Base-by-base conservation (phyloP, 75 land plant genomes). In the Ceratopteris richardii region DNA sequence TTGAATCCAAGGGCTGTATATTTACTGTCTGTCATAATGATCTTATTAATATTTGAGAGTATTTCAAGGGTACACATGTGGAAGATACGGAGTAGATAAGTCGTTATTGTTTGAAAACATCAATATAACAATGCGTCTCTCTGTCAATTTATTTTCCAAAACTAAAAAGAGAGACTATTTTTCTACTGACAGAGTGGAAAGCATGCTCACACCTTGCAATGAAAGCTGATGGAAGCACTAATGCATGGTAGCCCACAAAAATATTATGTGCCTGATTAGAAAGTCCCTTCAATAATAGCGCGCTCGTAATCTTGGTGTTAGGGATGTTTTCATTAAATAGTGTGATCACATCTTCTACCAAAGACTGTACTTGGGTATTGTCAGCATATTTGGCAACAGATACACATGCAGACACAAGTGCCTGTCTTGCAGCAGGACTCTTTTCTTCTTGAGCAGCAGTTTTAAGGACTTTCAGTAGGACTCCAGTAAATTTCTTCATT, bases 371-470 rank as follows among this genome's bases (percentile, higher is more conserved):
- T 63, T 77, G 86, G 30, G 71, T 26, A 27, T 78, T 75, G 7
- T 71, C 61, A 31, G 89, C 71, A 75, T 76, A 74, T 73, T 84
- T 95, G 60, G 84, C 58, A 19, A 80, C 62, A 0, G 66, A 51
- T 22, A 84, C 90, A 80, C 84, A 89, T 46, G 98, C 85, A 66
- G 67, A 72, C 54, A 93, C 96, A 74, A 94, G 90, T 26, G 96
- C 82, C 63, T 82, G 78, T 53, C 84, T 94, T 26, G 80, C 77
- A 23, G 86, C 71, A 57, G 59, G 53, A 72, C 97, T 95, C 67
- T 68, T 90, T 52, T 90, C 99, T 26, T 83, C 81, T 30, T 66
- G 59, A 44, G 73, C 86, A 44, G 79, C 91, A 40, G 87, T 73
- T 67, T 80, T 76, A 54, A 95, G 68, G 33, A 80, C 77, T 67